A percentile compares a stretch with the other conserved stretches of the same genome.
These are phyloP conservation scores for Rhizomucor miehei DNA, from an alignment of 371 early-diverging fungal genomes.

Conservation along the genomic window DNA sequence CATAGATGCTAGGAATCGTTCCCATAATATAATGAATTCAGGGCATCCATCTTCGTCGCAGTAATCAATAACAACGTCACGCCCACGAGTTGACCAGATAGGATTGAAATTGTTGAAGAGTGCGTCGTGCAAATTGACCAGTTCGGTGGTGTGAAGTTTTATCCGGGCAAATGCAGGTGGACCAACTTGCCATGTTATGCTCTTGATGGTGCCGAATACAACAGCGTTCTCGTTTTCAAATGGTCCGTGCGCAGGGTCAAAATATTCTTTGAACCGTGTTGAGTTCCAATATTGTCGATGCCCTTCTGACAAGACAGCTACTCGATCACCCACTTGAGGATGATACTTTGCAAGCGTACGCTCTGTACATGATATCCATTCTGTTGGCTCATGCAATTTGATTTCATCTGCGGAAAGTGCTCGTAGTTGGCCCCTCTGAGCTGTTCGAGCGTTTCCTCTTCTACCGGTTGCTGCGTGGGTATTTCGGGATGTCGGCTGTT, in stretches of 20 bases:
- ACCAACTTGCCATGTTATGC: slow-evolving; percentile 67
- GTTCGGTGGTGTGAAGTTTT: slow-evolving; percentile 39
- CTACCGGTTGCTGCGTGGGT: too few species aligned
- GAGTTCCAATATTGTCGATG: slow-evolving; percentile 59
- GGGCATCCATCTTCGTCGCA: slow-evolving; percentile 70
- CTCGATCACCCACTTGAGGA: slow-evolving; percentile 67
- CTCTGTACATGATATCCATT: slow-evolving; percentile 61
- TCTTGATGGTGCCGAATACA: slow-evolving; percentile 53
- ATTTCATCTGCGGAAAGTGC: slow-evolving; percentile 32
- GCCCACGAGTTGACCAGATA: slow-evolving; percentile 29
- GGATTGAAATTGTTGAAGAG: slow-evolving; percentile 25
- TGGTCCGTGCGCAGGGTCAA: slow-evolving; percentile 56
- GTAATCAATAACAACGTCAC: slow-evolving; percentile 61
- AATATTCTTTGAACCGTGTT: slow-evolving; percentile 47
- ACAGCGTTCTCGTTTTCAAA: slow-evolving; percentile 48
- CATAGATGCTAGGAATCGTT: slow-evolving; percentile 61
- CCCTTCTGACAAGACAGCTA: slow-evolving; percentile 65
- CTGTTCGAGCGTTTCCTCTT: neutral
- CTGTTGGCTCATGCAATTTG: slow-evolving; percentile 40
- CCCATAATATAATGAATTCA: slow-evolving; percentile 68
- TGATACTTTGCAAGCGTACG: slow-evolving; percentile 63
- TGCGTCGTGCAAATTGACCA: slow-evolving; percentile 24
- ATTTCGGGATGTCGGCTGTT: neutral
- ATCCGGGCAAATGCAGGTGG: slow-evolving; percentile 70
- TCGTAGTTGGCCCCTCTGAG: slow-evolving; percentile 10